phyloP scores from a whole-genome alignment of 1,139 yeast species.

The Entelexis paramagnoliae region DNA sequence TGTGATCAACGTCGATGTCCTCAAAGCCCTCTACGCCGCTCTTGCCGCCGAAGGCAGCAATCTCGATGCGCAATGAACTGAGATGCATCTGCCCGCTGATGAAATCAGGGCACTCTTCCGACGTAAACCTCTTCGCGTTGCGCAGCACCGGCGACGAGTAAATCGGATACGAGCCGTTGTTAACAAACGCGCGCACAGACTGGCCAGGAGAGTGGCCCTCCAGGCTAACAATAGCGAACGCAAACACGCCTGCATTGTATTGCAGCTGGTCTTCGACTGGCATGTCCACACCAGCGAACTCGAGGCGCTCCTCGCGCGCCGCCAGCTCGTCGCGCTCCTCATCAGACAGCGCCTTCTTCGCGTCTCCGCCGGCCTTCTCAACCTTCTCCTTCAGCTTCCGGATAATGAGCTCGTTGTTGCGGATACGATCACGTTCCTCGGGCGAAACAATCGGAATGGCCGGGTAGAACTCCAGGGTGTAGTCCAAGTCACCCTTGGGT shows the following conservation, averaged over 20 bases:
- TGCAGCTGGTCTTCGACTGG: slow-evolving; percentile 47
- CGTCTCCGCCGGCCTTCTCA: slow-evolving; percentile 13
- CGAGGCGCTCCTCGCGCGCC: slow-evolving; percentile 27
- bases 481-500: slow-evolving; percentile 68
- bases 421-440: slow-evolving; percentile 39
- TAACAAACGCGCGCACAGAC: slow-evolving; percentile 46
- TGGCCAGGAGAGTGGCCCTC: slow-evolving; percentile 37
- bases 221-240: slow-evolving; percentile 52
- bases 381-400: slow-evolving; percentile 27
- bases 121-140: slow-evolving; percentile 16
- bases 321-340: slow-evolving; percentile 24
- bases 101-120: slow-evolving; percentile 25
- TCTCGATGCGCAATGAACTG: slow-evolving; percentile 22
- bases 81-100: slow-evolving; percentile 24
- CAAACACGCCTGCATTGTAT: slow-evolving; percentile 66
- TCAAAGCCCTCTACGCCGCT: slow-evolving; percentile 13
- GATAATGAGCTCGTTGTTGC: slow-evolving; percentile 43
- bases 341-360: slow-evolving; percentile 22
- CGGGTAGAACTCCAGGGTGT: slow-evolving; percentile 73
- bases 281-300: slow-evolving; percentile 41
- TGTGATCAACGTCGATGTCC: slow-evolving; percentile 13
- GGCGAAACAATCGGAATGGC: slow-evolving; percentile 64
- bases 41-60: slow-evolving; percentile 17
- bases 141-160: slow-evolving; percentile 18
- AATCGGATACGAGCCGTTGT: slow-evolving; percentile 49